Evolutionary conservation across 2,329 filamentous ascomycete species (phyloP), one percentile per base, ranked within the genome.

Genomic region (Penicillium sp.): DNA sequence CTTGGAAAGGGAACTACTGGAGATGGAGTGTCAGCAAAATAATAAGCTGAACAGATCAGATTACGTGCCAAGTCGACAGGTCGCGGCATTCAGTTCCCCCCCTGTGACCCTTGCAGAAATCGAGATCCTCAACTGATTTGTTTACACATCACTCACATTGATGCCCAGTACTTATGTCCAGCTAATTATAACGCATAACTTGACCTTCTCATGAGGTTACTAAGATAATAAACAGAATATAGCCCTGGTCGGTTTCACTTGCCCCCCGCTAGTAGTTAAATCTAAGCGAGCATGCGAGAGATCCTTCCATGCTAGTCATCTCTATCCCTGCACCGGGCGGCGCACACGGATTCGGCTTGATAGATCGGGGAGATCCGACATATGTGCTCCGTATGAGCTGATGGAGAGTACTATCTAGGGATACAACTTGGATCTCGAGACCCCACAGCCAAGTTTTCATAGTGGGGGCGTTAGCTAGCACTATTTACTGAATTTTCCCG

Each of bases 21-120:
- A 34, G 6, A n/a, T 33, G 30, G 30, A n/a, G n/a, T n/a, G n/a
- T n/a, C n/a, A n/a, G n/a, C n/a, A n/a, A 13, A 14, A 13, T 33
- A 33, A n/a, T 33, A 13, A n/a, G 12, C 11, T 8, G n/a, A 35
- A 36, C 22, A 30, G 41, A 49, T 39, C 19, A 13, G 22, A 49
- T 31, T 30, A 30, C 12, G 36, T 18, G 34, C 35, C 47, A 46
- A 49, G 35, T 49, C 18, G 41, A 49, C n/a, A 46, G 41, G 41
- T 46, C 41, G 22, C 35, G n/a, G 31, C 19, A 42, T 47, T 42
- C 46, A 19, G 27, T 28, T 49, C 44, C 34, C 41, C 11, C 41
- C 46, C 45, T 49, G 46, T 10, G 36, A 45, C 47, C 47, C 47
- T 49, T 49, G 47, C 47, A 49, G 47, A 22, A 36, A n/a, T 8